Conservation (phyloP, 2,329 filamentous ascomycete genomes). For the Cladosporium sp. region DNA sequence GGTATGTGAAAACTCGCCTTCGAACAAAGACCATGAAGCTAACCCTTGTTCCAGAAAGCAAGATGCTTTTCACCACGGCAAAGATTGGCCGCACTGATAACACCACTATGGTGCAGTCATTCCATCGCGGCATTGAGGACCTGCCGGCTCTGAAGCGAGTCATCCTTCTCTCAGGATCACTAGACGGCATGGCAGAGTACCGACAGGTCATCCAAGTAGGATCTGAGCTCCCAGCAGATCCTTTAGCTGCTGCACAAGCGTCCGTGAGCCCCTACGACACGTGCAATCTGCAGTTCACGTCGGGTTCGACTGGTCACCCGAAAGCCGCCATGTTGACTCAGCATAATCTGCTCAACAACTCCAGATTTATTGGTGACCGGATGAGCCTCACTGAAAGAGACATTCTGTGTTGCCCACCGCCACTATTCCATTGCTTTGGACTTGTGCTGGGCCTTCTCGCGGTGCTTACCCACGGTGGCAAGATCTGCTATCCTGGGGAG, state of each 20-base stretch:
- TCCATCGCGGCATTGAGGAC: conserved; percentile 15
- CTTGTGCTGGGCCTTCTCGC: conserved; percentile 72
- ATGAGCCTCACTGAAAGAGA: conserved; percentile 66
- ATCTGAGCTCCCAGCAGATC: conserved; percentile 44
- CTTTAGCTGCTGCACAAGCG: conserved; percentile 51
- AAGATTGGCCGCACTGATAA: conserved; percentile 65
- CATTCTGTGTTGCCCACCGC: conserved; percentile 74
- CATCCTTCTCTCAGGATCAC: conserved; percentile 23
- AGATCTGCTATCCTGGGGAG: conserved; percentile 72
- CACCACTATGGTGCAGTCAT: conserved; percentile 48
- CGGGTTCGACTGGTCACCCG: conserved; percentile 68
- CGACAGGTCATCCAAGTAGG: conserved; percentile 39
- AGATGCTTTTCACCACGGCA: conserved; percentile 68
- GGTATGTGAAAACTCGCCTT: conserved; percentile 45
- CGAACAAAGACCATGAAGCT: too few species aligned
- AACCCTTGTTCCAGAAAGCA: conserved; percentile 54
- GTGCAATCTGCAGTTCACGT: conserved; percentile 71
- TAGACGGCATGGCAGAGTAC: conserved; percentile 23
- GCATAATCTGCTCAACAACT: conserved; percentile 26
- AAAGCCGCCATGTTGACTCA: conserved; percentile 70
- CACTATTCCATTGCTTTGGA: conserved; percentile 83
- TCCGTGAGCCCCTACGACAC: conserved; percentile 62
- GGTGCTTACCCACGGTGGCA: conserved; percentile 68
- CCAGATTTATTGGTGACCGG: conserved; percentile 54
- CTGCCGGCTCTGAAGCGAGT: conserved; percentile 24